A percentile compares a stretch with the other conserved stretches of the same genome.
Conservation (phyloP, 257 asterid species). For the Ilex aquifolium region DNA sequence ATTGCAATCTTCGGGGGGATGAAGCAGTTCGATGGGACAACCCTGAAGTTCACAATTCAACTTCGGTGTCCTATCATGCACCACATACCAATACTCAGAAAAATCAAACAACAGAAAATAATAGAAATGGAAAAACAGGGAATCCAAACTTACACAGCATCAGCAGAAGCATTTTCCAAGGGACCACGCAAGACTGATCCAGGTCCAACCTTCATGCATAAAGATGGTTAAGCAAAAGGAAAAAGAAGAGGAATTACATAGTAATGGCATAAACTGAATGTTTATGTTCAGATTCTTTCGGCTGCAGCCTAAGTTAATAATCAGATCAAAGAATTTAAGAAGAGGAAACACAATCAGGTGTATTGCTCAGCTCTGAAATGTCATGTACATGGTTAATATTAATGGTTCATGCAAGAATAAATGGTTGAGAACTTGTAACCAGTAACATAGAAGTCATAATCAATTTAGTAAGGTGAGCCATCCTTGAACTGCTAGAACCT, state of each 20-base stretch:
- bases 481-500: too few relatives aligned
- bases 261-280: too few relatives aligned
- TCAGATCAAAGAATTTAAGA: not conserved
- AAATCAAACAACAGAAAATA: conserved; percentile 8
- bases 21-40: conserved; percentile 85
- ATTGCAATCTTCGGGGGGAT: conserved; percentile 98
- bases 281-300: too few relatives aligned
- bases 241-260: not conserved
- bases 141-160: conserved; percentile 65
- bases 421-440: too few relatives aligned
- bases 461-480: too few relatives aligned
- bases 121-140: conserved; percentile 8
- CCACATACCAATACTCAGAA: conserved; percentile 12
- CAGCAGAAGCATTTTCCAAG: conserved; percentile 55
- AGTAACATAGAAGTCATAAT: too few relatives aligned
- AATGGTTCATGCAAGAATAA: too few relatives aligned
- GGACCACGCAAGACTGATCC: conserved; percentile 94
- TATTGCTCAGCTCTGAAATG: not conserved
- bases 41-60: conserved; percentile 63
- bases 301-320: not conserved
- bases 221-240: not conserved
- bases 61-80: conserved; percentile 60
- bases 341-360: not conserved
- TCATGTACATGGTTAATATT: too few relatives aligned
- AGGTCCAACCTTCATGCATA: conserved; percentile 66